Percentiles rank a stretch among this genome's conserved stretches.
Evolutionary conservation across 2,329 filamentous ascomycete genomes (phyloP).

Genomic region (Calonectria leucothoes): DNA sequence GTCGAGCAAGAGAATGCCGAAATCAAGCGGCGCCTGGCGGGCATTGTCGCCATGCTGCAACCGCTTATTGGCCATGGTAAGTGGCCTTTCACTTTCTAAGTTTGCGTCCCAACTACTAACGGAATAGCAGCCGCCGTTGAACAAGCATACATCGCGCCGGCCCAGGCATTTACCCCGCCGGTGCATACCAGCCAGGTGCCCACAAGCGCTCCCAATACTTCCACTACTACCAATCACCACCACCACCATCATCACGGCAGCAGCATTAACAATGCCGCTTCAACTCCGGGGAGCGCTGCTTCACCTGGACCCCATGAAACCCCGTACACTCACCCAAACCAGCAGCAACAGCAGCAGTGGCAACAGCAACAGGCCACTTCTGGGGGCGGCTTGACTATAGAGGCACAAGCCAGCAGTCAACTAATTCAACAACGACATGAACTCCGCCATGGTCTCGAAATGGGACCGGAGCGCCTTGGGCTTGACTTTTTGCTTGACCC

Average conservation of each 20-base stretch:
- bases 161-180: slow-evolving; percentile 40
- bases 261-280: slow-evolving; percentile 40
- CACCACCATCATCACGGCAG: slow-evolving; percentile 19
- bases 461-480: slow-evolving; percentile 75
- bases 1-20: slow-evolving; percentile 85
- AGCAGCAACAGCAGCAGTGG: slow-evolving; percentile 32
- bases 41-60: slow-evolving; percentile 73
- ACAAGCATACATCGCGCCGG: slow-evolving; percentile 48
- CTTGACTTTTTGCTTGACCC: slow-evolving; percentile 79
- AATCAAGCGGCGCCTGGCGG: slow-evolving; percentile 75
- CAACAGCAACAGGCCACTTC: slow-evolving; percentile 2
- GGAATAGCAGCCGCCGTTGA: slow-evolving; percentile 38
- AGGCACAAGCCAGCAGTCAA: slow-evolving; percentile 35
- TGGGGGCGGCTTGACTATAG: background rate
- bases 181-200: slow-evolving; percentile 33
- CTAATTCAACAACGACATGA: slow-evolving; percentile 62
- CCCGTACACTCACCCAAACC: slow-evolving; percentile 19
- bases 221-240: background rate
- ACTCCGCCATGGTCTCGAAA: slow-evolving; percentile 66
- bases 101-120: slow-evolving; percentile 8
- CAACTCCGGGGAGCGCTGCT: slow-evolving; percentile 38
- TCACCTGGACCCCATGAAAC: slow-evolving; percentile 39
- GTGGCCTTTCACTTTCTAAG: slow-evolving; percentile 7
- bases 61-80: slow-evolving; percentile 59
- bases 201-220: slow-evolving; percentile 23